A percentile compares a stretch with the other conserved stretches of the same genome.
Evolutionary conservation across 371 early-diverging fungal genomes (phyloP).

Genomic region (Mortierella sp.): DNA sequence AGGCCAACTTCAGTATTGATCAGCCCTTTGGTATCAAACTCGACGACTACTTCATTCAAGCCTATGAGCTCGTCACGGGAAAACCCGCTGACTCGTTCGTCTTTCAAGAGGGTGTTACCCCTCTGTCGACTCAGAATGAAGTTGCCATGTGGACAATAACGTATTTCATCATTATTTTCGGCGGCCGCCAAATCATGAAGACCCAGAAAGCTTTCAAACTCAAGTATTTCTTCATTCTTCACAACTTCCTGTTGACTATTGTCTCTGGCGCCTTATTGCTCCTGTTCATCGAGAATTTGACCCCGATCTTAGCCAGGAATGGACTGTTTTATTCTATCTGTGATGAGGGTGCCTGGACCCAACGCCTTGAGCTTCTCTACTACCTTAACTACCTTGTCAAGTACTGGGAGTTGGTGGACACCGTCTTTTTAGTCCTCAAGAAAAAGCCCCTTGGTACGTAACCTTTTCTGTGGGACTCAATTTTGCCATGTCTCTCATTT

Average conservation of each 20-base stretch:
- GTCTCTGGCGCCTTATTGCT: conserved; percentile 73
- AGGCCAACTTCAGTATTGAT: conserved; percentile 62
- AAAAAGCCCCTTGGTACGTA: conserved; percentile 73
- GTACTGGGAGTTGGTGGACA: conserved; percentile 87
- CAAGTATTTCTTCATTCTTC: conserved; percentile 74
- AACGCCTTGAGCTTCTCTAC: conserved; percentile 80
- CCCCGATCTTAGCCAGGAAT: conserved; percentile 70
- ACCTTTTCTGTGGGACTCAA: background rate
- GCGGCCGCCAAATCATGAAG: conserved; percentile 76
- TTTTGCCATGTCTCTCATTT: background rate
- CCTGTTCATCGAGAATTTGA: conserved; percentile 77
- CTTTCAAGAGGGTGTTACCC: conserved; percentile 72
- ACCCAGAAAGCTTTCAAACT: conserved; percentile 72
- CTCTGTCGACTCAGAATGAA: conserved; percentile 74
- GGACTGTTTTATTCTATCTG: conserved; percentile 82
- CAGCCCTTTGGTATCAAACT: conserved; percentile 68
- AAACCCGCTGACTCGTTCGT: conserved; percentile 62
- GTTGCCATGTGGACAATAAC: conserved; percentile 64
- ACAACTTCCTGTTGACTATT: conserved; percentile 79
- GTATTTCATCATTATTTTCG: conserved; percentile 80
- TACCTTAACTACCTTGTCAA: conserved; percentile 89
- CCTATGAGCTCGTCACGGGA: conserved; percentile 63
- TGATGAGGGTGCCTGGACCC: conserved; percentile 72
- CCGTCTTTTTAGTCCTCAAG: conserved; percentile 77
- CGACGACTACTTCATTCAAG: conserved; percentile 62